Base-by-base conservation (phyloP, 2,329 filamentous ascomycete genomes). In the Colletotrichum sp. region DNA sequence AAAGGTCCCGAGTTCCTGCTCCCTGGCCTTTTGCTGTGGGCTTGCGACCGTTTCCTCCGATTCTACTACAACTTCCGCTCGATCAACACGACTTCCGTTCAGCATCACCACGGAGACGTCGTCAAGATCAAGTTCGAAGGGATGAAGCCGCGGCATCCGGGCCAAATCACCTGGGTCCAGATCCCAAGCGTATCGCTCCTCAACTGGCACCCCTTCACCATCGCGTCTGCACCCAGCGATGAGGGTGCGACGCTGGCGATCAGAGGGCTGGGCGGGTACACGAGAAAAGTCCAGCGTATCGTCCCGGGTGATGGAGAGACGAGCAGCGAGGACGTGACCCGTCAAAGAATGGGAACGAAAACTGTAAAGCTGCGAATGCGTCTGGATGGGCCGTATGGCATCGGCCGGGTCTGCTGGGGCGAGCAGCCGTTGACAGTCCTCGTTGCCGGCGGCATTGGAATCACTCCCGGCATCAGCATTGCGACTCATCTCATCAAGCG, bases 261-360 rank as follows among this genome's bases (percentile, higher is more conserved):
- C 13, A 59, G 55, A 59, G 55, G 55, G 16, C 2, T 59, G 21
- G 55, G 55, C 13, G 55, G 55, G 16, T 59, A 59, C 24, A 59
- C 55, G 24, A 24, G 24, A 4, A 59, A 28, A 28, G 24, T 59
- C 24, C 21, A 28, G 21, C 4, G 26, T 18, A 18, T 28, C 26
- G n/a, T 28, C 7, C 24, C 21, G 7, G 26, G 16, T 28, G 55
- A 59, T 21, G 26, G 21, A 16, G 16, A 59, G 4, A 7, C 13
- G 24, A 59, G 55, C 55, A 59, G 24, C 14, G 55, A 16, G 26
- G 3, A 28, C 24, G 10, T 13, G 12, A 21, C 10, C n/a, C 0
- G 10, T 52, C 43, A 52, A 21, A 0, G 13, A 0, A 28, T 28
- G 18, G 13, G 1, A 28, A 0, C 14, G 1, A 59, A 59, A 10